Base-by-base conservation (phyloP, 2,329 filamentous ascomycete genomes). In the Zarea fungicola region DNA sequence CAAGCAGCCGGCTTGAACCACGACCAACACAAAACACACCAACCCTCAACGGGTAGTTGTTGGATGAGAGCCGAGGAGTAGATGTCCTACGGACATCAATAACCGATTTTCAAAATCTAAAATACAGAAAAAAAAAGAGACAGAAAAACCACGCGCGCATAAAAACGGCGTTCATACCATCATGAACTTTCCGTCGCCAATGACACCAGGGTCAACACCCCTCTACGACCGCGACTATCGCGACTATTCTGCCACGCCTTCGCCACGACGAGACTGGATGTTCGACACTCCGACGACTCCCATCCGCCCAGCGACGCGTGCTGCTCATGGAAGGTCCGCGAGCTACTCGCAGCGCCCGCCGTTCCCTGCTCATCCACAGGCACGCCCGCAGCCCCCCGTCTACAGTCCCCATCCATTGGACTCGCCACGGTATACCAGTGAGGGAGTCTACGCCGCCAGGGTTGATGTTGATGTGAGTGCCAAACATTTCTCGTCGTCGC, bases 391-490 rank as follows among this genome's bases (percentile, higher is more conserved):
- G 65, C 56, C 67, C 51, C 71, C 70, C 59, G 71, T 69, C 51
- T 73, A 70, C 34, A 48, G 46, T 48, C 46, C 46, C 8, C 46
- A 42, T 42, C 37, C 37, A 10, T 69, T 72, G 52, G 78, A 79
- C 62, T 82, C 78, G 54, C 78, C 78, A 54, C 75, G 78, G 59
- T 82, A 78, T 71, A 80, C 76, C 64, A 81, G 78, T 73, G 74
- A 72, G 62, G 78, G 78, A 65, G 71, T 78, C 62, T 82, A 82
- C 72, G 78, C 76, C 69, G 81, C 78, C 41, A 28, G 47, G 39
- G 34, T 49, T 36, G 47, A 50, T 40, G 77, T 76, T 70, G 78
- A 81, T 81, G 78, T 82, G 78, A 82, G 78, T 82, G 66, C 68
- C 60, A 76, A 76, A 68, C 62, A 67, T 67, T 74, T 70, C 65